Evolutionary conservation across 2,329 filamentous ascomycete genomes (phyloP), one percentile per base, ranked within the genome.

Genomic region (Colletotrichum sp.): DNA sequence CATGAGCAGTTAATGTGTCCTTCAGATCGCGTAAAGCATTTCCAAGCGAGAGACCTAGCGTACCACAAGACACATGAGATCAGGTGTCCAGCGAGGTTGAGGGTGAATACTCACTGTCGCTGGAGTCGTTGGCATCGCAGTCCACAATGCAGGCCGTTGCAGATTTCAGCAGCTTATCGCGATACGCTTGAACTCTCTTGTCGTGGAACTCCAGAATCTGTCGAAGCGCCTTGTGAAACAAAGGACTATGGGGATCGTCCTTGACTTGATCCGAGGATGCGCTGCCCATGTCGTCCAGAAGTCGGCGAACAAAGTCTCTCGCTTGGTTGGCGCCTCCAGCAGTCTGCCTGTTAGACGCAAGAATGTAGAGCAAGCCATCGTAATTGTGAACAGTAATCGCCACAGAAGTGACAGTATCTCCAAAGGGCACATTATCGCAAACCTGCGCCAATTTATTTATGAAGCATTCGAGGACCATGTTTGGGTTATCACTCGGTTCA

Each of bases 371-470:
- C n/a, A 83, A 74, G 10, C 68, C 73, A 1, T 83, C 79, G 3
- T 79, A 79, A 6, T 77, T 30, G 26, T 5, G 75, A 8, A 83
- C 77, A 1, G 84, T 72, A 1, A 85, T 77, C 0, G 79, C 75
- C n/a, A 84, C 57, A 0, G 83, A 79, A 0, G 84, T 81, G 6
- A 85, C 81, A 0, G 82, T 84, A 2, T 30, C 72, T 3, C 83
- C 84, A 2, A 80, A 75, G 18, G 77, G 81, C 12, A 66, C 30
- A 3, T 72, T 81, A 52, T 85, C 83, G 65, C 83, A 84, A 5
- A 83, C 75, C 21, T 80, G 79, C 0, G 82, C 82, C 3, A 85
- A 72, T 9, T 79, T 81, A 57, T 84, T 80, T 1, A 84, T 78
- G n/a, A 83, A 85, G 3, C 32, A 72, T 4, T 81, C 78, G 6